A percentile compares a stretch with the other conserved stretches of the same genome.
These are phyloP conservation scores for Leptoxyphium fumago DNA, from an alignment of 2,329 filamentous ascomycete species.

Conservation along the genomic window DNA sequence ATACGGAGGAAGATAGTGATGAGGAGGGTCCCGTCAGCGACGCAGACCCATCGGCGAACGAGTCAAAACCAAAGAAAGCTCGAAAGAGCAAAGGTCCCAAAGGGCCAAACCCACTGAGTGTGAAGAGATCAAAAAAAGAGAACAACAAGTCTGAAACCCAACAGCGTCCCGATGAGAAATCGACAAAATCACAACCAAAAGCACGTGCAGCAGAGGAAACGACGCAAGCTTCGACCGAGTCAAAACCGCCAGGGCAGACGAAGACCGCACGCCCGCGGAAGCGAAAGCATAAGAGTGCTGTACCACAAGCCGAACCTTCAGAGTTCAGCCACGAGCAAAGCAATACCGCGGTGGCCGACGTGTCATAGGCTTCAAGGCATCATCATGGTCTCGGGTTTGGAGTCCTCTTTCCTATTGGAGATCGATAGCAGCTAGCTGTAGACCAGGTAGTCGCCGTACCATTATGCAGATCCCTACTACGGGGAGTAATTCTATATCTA, in stretches of 20 bases:
- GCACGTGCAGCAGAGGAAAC: slow-evolving; percentile 4
- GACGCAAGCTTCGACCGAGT: slow-evolving; percentile 1
- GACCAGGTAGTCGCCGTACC: too few relatives aligned
- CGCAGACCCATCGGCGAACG: slow-evolving; percentile 11
- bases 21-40: slow-evolving; percentile 22
- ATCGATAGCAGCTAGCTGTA: too few relatives aligned
- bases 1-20: slow-evolving; percentile 11
- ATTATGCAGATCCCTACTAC: too few relatives aligned
- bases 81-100: slow-evolving; percentile 47
- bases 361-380: too few relatives aligned
- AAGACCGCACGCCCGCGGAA: too few relatives aligned
- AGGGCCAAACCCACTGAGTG: slow-evolving; percentile 54
- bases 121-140: slow-evolving; percentile 53
- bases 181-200: not conserved
- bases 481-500: not conserved
- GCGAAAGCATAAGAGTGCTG: too few relatives aligned
- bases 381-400: too few relatives aligned
- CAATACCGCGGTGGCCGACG: too few relatives aligned
- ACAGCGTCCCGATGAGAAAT: slow-evolving; percentile 1
- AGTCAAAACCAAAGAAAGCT: slow-evolving; percentile 29
- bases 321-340: too few relatives aligned
- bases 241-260: too few relatives aligned
- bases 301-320: too few relatives aligned
- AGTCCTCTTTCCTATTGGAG: too few relatives aligned
- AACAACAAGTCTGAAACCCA: slow-evolving; percentile 14